Evolutionary conservation across 768 basidiomycete genomes (phyloP).

Genomic region (Chalciporus chontae): DNA sequence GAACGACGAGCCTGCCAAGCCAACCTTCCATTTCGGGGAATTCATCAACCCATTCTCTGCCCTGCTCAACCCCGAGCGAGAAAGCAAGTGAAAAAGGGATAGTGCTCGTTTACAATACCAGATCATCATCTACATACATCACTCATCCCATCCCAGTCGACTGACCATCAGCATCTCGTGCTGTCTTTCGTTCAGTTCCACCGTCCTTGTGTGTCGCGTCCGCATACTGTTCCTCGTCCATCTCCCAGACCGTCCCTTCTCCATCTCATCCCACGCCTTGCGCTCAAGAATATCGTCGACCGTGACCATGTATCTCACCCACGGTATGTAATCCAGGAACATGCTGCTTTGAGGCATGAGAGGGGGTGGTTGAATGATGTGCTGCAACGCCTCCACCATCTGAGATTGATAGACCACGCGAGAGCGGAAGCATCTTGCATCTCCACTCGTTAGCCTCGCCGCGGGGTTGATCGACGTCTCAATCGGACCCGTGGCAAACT

Average conservation of each 20-base stretch:
- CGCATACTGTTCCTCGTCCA: constrained; percentile 57
- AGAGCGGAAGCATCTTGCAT: constrained; percentile 29
- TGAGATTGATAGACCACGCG: constrained; percentile 44
- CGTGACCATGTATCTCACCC: constrained; percentile 58
- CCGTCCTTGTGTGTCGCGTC: constrained; percentile 40
- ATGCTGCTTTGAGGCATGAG: constrained; percentile 44
- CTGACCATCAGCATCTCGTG: constrained; percentile 32
- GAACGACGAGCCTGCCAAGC: constrained; percentile 14
- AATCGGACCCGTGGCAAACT: constrained; percentile 28
- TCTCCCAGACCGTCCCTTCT: constrained; percentile 34
- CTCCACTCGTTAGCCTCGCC: constrained; percentile 20
- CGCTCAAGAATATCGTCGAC: constrained; percentile 52
- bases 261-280: constrained; percentile 33
- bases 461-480: constrained; percentile 35
- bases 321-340: constrained; percentile 69
- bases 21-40: neutral
- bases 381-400: constrained; percentile 46
- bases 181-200: constrained; percentile 38
- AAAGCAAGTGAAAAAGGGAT: constrained; percentile 3
- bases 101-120: constrained; percentile 1
- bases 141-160: constrained; percentile 3
- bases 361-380: constrained; percentile 42
- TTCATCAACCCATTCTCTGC: constrained; percentile 10
- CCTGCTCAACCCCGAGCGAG: neutral
- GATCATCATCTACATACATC: constrained; percentile 3